Base-by-base conservation (phyloP, 140 eudicot genomes). In the Cichorium intybus region DNA sequence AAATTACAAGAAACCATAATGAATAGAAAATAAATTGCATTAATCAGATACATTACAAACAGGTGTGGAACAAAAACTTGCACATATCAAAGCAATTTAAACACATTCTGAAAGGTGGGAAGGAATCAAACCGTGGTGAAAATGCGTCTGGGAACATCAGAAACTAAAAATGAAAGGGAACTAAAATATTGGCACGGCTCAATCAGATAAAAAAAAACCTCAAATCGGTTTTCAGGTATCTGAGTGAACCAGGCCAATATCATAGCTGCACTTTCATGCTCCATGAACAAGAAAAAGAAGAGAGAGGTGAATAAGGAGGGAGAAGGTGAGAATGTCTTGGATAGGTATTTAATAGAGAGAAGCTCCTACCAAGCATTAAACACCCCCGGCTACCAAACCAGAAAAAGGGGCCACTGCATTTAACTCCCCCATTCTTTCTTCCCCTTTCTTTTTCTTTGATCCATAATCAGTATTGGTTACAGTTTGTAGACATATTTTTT, bases 131-230 rank as follows among this genome's bases (percentile, higher is more conserved):
- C 69, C 76, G 34, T 27, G 18, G 46, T 51, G 33, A 18, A 62
- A 22, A 26, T 53, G 48, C 7, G n/a, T n/a, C 15, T 5, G 3
- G 10, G 1, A 21, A 56, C 7, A 4, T 31, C 5, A 31, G 20
- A 77, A 24, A 59, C 11, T 43, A 33, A 52, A 50, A 58, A 78
- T 81, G 87, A 78, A 71, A 75, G 71, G 43, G 73, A 71, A 78
- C 74, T 78, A 28, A 81, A 84, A 84, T 84, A 84, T 84, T 84
- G 91, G 80, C 91, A 79, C 87, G 91, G 91, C 91, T 81, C 91
- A 84, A 84, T 84, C 91, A 84, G 37, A 81, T 62, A 15, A 31
- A 65, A 73, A 15, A 31, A 65, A 73, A 62, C 15, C 26, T 17
- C 17, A 39, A 70, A 14, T 0, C 7, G 31, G 5, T 52, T 46